Base-by-base conservation (phyloP, 306 rosid genomes). In the Lathyrus tuberosus region DNA sequence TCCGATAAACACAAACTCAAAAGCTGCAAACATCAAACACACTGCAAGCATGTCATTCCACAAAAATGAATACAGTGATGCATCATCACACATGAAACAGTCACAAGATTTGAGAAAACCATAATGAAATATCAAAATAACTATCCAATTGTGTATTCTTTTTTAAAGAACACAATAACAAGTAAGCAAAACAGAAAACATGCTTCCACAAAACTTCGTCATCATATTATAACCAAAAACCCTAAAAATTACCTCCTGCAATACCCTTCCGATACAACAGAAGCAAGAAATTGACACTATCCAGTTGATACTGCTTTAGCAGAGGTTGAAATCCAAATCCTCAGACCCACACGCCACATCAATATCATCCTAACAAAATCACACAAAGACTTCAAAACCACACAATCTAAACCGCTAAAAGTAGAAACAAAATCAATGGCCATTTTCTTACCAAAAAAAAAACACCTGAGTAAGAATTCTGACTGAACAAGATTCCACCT, bases 221-320 rank as follows among this genome's bases (percentile, higher is more conserved):
- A 41, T 28, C 14, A 54, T 7, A 41, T 24, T 10, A 24, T 6
- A 48, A 53, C 8, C 37, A 75, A 43, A 72, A 68, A 54, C 71
- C 66, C 62, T 37, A 81, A 53, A 26, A 46, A 18, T 54, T 87
- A 90, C 98, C 98, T 90, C 98, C 98, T 62, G 89, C 96, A 61
- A 94, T 83, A n/a, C 90, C 78, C 88, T 90, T 94, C 52, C 83
- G 84, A 85, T 90, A 82, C 81, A 94, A n/a, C n/a, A n/a, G n/a
- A n/a, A n/a, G n/a, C n/a, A n/a, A n/a, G n/a, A n/a, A n/a, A n/a
- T n/a, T n/a, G 65, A 94, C 97, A 57, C 98, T 96, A 78, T 90
- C 98, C 74, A 94, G 80, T 72, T 94, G 97, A 67, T 94, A 94
- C 17, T 88, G 91, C 86, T 94, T 94, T 40, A 94, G 94, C 66